These are phyloP conservation scores for Boletus huronensis DNA, from an alignment of 768 basidiomycete genomes.

Conservation along the genomic window DNA sequence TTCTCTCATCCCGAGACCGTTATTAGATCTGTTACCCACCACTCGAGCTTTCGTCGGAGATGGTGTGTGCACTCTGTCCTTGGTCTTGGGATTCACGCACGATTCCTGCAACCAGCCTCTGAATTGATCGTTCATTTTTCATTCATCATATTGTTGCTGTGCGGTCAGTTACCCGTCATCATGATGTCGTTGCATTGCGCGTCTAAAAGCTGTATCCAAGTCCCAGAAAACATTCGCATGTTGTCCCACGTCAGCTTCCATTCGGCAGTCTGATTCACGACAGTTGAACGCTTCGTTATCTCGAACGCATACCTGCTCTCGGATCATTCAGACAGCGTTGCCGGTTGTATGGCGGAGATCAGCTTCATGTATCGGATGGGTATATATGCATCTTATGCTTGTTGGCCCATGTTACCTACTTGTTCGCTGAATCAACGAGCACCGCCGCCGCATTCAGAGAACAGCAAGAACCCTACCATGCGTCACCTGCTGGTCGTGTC, in stretches of 20 bases:
- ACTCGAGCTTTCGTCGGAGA: background rate
- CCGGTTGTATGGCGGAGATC: constrained; percentile 3
- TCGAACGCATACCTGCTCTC: background rate
- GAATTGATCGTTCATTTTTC: background rate
- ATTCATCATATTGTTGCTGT: background rate
- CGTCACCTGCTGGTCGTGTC: background rate
- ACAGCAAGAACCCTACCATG: background rate
- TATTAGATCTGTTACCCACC: background rate
- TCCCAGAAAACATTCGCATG: background rate
- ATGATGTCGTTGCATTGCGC: background rate
- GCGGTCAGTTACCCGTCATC: background rate
- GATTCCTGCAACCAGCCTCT: background rate
- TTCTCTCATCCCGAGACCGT: background rate
- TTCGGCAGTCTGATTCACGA: constrained; percentile 1
- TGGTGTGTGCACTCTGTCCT: background rate
- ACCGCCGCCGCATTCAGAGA: background rate
- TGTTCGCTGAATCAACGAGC: background rate
- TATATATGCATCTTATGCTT: too few species aligned
- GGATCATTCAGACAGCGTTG: background rate
- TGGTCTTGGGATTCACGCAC: background rate
- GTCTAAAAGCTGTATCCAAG: too few species aligned
- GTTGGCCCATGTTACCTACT: background rate
- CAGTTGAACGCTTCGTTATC: background rate
- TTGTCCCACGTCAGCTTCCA: constrained; percentile 4
- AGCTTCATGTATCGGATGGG: background rate